Evolutionary conservation across 768 basidiomycete species (phyloP).

Genomic region (Macrolepiota dolichaula): DNA sequence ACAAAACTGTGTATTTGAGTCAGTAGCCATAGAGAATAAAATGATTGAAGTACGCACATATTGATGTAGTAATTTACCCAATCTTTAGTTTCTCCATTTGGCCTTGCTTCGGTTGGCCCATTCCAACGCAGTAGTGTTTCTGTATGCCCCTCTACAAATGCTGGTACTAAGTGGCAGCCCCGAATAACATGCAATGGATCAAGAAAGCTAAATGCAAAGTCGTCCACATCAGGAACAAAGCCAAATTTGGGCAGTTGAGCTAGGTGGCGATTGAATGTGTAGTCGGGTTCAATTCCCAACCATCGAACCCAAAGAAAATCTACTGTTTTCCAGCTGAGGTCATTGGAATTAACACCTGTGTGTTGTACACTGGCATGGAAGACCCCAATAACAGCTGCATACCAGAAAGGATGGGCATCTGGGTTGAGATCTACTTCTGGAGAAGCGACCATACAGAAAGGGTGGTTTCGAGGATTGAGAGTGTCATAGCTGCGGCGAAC

Average conservation of each 20-base stretch:
- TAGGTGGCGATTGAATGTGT: constrained; percentile 22
- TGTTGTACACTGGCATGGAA: constrained; percentile 20
- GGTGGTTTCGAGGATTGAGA: constrained; percentile 13
- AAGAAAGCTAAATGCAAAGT: constrained; percentile 29
- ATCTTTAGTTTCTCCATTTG: constrained; percentile 8
- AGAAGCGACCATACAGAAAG: neutral
- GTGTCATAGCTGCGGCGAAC: constrained; percentile 17
- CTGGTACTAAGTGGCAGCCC: constrained; percentile 30
- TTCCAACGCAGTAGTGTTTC: neutral
- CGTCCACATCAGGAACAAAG: constrained; percentile 26
- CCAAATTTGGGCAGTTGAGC: constrained; percentile 34
- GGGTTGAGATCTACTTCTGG: constrained; percentile 4
- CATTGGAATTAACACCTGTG: neutral
- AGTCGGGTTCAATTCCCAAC: constrained; percentile 27
- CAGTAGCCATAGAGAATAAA: too few species aligned
- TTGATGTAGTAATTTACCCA: constrained; percentile 32
- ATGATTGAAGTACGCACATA: constrained; percentile 22
- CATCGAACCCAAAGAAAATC: constrained; percentile 21
- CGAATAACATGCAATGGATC: constrained; percentile 29
- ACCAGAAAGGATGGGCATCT: constrained; percentile 21
- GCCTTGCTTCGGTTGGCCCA: constrained; percentile 5
- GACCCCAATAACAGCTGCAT: constrained; percentile 19
- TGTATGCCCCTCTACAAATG: constrained; percentile 23
- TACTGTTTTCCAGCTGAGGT: constrained; percentile 17
- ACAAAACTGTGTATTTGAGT: too few species aligned